A percentile compares a stretch with the other conserved stretches of the same genome.
These are phyloP conservation scores for Plantago coronopus DNA, from an alignment of 305 asterid species.

Conservation along the genomic window DNA sequence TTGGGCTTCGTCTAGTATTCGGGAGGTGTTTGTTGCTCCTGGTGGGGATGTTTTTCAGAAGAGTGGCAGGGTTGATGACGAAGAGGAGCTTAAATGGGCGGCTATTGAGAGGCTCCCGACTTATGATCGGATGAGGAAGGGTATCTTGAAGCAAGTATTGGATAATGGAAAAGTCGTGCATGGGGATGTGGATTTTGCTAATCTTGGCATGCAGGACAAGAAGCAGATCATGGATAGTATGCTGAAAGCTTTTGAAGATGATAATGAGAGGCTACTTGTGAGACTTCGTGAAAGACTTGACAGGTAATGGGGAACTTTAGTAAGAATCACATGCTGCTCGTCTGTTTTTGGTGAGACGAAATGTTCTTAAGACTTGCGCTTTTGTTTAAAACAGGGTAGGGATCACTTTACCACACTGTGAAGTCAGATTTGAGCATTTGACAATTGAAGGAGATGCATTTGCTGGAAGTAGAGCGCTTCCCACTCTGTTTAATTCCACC, in stretches of 20 bases:
- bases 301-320: constrained; percentile 15
- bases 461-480: constrained; percentile 84
- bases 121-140: constrained; percentile 44
- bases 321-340: not conserved
- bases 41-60: constrained; percentile 55
- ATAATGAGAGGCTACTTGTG: constrained; percentile 29
- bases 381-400: constrained; percentile 53
- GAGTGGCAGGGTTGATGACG: constrained; percentile 49
- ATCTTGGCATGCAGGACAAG: constrained; percentile 32
- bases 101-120: constrained; percentile 56
- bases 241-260: constrained; percentile 29
- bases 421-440: constrained; percentile 74
- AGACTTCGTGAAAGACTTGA: constrained; percentile 31
- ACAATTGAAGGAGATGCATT: constrained; percentile 70
- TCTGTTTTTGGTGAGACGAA: not conserved
- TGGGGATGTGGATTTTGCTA: constrained; percentile 66
- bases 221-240: constrained; percentile 31
- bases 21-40: constrained; percentile 46
- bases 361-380: not conserved
- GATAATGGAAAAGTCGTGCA: constrained; percentile 39
- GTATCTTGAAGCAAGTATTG: constrained; percentile 38
- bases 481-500: constrained; percentile 66
- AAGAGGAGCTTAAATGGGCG: constrained; percentile 52
- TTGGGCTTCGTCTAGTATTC: constrained; percentile 53
- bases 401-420: constrained; percentile 74